phyloP scores from a whole-genome alignment of 2,329 filamentous ascomycete species.

The Fonsecaea nubica region DNA sequence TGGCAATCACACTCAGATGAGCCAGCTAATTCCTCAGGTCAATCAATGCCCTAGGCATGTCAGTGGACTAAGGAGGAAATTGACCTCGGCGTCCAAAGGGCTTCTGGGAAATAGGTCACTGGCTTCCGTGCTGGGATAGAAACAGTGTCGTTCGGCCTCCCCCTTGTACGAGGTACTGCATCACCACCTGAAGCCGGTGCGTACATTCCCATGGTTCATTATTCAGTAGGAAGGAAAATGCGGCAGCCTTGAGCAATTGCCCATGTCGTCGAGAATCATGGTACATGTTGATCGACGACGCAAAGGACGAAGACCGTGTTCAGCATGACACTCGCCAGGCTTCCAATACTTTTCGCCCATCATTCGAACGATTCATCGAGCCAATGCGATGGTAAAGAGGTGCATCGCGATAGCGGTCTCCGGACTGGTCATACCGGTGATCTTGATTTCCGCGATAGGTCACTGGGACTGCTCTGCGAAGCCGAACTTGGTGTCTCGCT shows the following conservation, averaged over 20 bases:
- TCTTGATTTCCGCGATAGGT: constrained; percentile 18
- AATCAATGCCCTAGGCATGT: neutral
- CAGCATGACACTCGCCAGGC: neutral
- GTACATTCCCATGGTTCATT: neutral
- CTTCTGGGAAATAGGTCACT: neutral
- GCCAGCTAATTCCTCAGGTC: neutral
- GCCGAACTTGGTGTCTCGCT: constrained; percentile 20
- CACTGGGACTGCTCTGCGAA: constrained; percentile 21
- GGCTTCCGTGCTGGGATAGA: neutral
- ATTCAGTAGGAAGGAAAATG: neutral
- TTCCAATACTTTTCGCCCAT: neutral
- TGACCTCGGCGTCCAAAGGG: neutral
- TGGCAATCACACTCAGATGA: neutral
- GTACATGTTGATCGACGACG: neutral
- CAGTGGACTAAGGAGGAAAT: neutral
- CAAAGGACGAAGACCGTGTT: neutral
- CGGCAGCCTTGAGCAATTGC: neutral
- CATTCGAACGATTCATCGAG: neutral
- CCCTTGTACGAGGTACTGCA: neutral
- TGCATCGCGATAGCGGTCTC: neutral
- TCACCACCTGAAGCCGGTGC: neutral
- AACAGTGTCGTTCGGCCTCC: neutral
- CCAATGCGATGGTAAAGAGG: neutral
- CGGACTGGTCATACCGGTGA: constrained; percentile 11
- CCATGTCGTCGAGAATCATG: neutral